phyloP scores from a whole-genome alignment of 441 rosid species.

The Adansonia rubrostipa region DNA sequence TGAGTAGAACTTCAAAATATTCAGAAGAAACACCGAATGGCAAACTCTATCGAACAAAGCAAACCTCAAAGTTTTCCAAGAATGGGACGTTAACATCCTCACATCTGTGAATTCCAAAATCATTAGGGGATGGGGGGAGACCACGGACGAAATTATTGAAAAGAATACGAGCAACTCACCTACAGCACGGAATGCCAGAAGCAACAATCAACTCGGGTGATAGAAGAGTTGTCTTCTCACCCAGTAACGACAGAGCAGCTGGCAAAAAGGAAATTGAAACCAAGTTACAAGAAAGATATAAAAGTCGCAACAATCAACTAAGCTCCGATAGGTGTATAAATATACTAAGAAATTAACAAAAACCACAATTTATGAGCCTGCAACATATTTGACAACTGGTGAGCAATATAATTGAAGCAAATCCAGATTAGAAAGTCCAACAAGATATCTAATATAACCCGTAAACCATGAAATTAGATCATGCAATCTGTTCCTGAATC shows the following conservation, averaged over 20 bases:
- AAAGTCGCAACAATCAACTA: conserved; percentile 22
- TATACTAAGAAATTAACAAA: not conserved
- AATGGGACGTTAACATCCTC: conserved; percentile 21
- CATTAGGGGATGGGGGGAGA: conserved; percentile 16
- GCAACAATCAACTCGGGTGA: conserved; percentile 86
- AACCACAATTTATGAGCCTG: conserved; percentile 9
- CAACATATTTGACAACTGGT: not conserved
- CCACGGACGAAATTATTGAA: conserved; percentile 16
- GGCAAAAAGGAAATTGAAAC: conserved; percentile 40
- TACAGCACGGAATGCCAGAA: conserved; percentile 94
- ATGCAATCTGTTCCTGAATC: not conserved
- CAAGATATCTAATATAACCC: not conserved
- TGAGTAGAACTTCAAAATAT: conserved; percentile 36
- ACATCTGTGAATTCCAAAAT: not conserved
- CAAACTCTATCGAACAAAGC: conserved; percentile 12
- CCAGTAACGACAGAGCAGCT: conserved; percentile 88
- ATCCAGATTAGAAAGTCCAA: conserved; percentile 10
- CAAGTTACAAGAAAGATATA: conserved; percentile 25
- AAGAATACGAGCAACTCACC: conserved; percentile 54
- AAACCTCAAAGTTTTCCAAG: conserved; percentile 18
- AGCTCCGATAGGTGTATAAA: not conserved
- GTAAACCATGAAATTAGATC: conserved; percentile 7
- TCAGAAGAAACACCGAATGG: conserved; percentile 27
- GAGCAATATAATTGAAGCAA: not conserved
- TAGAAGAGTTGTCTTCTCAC: conserved; percentile 98